Evolutionary conservation across 83 land plant species (phyloP), one percentile per base, ranked within the genome.

Genomic region (Isoetes engelmannii): DNA sequence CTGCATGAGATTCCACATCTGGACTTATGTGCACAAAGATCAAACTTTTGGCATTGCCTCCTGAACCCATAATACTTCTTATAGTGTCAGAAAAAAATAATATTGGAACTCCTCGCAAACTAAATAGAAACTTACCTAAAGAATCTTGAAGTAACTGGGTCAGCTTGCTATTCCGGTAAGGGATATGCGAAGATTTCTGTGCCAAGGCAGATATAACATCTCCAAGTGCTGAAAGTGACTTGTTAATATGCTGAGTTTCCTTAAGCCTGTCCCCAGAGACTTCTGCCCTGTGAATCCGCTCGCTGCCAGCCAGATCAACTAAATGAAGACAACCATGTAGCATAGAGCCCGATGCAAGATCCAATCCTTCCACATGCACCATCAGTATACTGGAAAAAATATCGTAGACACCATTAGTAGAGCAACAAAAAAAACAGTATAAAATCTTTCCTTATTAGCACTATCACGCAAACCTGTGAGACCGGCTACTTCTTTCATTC

Each of bases 141-240:
- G 62, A 59, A 59, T 59, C 28, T 42, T 59, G 62, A 59, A 59
- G 62, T 8, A 59, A 37, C 28, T 59, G 62, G 8, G 62, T 59
- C 9, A 59, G 62, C 62, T 59, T 59, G 62, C 62, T 59, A 18
- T 59, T 59, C 9, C 62, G 62, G 62, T 59, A 59, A 59, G 62
- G 62, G 3, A 59, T 59, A 18, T 59, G 62, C 12, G 62, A 12
- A 9, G 10, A 7, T 19, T 59, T 59, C 19, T 59, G 62, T 19
- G 62, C 62, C 62, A 59, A 59, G 28, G 62, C 62, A 12, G 62
- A 20, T 19, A 59, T 59, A 12, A 59, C 62, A 18, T 59, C 62
- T 19, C 62, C 62, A 18, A 59, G 28, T 1, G 62, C 62, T 42
- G 62, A 59, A 7, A 59, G 19, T 19, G 62, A 59, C 20, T 18